Evolutionary conservation across 441 rosid genomes (phyloP).

Genomic region (Arabidopsis lyrata): DNA sequence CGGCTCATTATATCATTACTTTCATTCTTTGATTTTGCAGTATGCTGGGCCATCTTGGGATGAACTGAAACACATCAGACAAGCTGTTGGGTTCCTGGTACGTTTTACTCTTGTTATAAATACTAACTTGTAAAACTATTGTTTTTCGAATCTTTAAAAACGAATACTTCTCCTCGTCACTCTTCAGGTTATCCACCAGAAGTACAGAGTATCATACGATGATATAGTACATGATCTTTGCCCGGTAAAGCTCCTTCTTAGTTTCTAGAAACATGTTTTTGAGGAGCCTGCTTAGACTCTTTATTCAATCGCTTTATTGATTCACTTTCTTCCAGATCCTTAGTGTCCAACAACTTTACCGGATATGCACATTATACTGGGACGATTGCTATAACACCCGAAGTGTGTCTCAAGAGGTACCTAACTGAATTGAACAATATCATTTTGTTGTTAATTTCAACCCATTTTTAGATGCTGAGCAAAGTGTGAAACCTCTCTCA

Average conservation of each 20-base stretch:
- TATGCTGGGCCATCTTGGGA: slow-evolving; percentile 89
- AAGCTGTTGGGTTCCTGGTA: slow-evolving; percentile 92
- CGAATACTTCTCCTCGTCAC: neutral
- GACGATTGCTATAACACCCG: slow-evolving; percentile 89
- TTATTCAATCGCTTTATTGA: slow-evolving; percentile 24
- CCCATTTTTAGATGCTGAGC: slow-evolving; percentile 18
- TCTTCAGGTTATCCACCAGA: slow-evolving; percentile 95
- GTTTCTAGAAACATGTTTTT: slow-evolving; percentile 9
- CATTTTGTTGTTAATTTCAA: neutral
- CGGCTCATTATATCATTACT: neutral
- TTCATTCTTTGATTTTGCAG: slow-evolving; percentile 53
- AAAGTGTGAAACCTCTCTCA: slow-evolving; percentile 24
- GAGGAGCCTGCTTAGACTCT: slow-evolving; percentile 17
- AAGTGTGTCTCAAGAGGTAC: slow-evolving; percentile 82
- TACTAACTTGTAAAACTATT: too few relatives aligned
- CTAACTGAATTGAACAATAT: neutral
- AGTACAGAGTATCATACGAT: slow-evolving; percentile 94
- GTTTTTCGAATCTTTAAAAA: too few relatives aligned
- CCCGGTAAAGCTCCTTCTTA: slow-evolving; percentile 65
- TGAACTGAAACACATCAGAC: slow-evolving; percentile 87
- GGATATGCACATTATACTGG: slow-evolving; percentile 89
- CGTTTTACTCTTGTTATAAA: slow-evolving; percentile 21
- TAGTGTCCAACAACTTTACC: slow-evolving; percentile 87
- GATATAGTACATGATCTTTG: slow-evolving; percentile 94
- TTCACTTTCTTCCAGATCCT: slow-evolving; percentile 58